Percentiles rank a stretch among this genome's conserved stretches.
phyloP scores from a whole-genome alignment of 371 early-diverging fungal species.

The Thermomucor indicae-seudaticae region DNA sequence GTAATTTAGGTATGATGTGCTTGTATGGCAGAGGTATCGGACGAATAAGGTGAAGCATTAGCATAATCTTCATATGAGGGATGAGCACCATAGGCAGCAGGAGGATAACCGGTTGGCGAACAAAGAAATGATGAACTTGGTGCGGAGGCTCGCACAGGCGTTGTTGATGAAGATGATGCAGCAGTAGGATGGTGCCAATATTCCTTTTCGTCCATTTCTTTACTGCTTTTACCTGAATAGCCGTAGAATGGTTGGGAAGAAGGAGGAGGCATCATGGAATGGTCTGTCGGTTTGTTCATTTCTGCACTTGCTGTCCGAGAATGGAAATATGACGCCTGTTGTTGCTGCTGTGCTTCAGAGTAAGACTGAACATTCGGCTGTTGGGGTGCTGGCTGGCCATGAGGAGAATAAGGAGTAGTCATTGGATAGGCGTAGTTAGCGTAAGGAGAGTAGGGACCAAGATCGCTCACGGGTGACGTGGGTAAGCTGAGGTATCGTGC shows the following conservation, averaged over 20 bases:
- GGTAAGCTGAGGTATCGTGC: constrained; percentile 12
- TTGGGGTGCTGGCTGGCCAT: constrained; percentile 1
- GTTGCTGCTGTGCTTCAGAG: neutral
- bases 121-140: no score
- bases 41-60: neutral
- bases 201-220: no score
- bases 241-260: no score
- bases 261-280: neutral
- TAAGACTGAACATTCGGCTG: neutral
- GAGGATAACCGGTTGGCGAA: no score
- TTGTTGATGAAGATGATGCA: no score
- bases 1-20: constrained; percentile 1
- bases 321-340: neutral
- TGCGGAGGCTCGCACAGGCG: no score
- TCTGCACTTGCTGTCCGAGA: no score
- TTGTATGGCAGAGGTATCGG: neutral
- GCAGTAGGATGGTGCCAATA: no score
- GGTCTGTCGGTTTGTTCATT: neutral
- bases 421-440: neutral
- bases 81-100: no score
- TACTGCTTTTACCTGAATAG: no score
- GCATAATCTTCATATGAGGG: neutral
- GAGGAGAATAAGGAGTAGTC: constrained; percentile 16
- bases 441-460: constrained; percentile 21
- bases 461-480: constrained; percentile 18